Conservation (phyloP, 768 basidiomycete species). For the Roridomyces roridus region DNA sequence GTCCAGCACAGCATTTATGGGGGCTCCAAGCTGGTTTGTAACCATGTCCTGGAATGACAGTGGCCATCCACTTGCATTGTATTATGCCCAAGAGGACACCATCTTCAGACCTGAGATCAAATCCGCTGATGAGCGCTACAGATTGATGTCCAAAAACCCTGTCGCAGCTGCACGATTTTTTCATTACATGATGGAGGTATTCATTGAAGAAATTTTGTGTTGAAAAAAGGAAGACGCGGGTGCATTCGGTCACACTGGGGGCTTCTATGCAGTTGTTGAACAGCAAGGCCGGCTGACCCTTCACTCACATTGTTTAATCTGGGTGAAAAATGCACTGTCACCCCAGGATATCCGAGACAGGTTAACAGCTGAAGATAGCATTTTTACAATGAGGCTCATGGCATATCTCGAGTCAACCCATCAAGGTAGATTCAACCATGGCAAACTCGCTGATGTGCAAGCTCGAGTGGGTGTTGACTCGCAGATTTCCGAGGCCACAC, state of each 20-base stretch:
- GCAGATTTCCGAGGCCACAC: neutral
- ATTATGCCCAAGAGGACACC: constrained; percentile 34
- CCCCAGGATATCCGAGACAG: constrained; percentile 25
- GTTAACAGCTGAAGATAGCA: constrained; percentile 1
- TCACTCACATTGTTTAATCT: constrained; percentile 33
- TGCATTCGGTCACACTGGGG: constrained; percentile 25
- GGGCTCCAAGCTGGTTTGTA: constrained; percentile 41
- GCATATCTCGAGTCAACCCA: constrained; percentile 13
- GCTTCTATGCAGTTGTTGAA: constrained; percentile 38
- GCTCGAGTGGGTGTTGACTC: neutral
- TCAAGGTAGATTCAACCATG: constrained; percentile 25
- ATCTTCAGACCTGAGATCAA: constrained; percentile 24
- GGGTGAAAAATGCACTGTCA: constrained; percentile 24
- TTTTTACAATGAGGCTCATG: constrained; percentile 13
- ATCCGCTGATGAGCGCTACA: neutral
- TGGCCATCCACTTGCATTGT: constrained; percentile 39
- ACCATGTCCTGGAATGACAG: constrained; percentile 39
- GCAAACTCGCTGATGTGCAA: constrained; percentile 25
- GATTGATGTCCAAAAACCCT: constrained; percentile 21
- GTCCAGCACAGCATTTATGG: constrained; percentile 30
- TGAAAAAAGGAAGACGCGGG: neutral
- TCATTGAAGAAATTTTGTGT: constrained; percentile 23
- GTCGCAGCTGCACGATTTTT: constrained; percentile 29
- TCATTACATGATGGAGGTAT: constrained; percentile 24
- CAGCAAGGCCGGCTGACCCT: constrained; percentile 35